Conservation (phyloP, 2,329 filamentous ascomycete species). For the Colletotrichum sp. region DNA sequence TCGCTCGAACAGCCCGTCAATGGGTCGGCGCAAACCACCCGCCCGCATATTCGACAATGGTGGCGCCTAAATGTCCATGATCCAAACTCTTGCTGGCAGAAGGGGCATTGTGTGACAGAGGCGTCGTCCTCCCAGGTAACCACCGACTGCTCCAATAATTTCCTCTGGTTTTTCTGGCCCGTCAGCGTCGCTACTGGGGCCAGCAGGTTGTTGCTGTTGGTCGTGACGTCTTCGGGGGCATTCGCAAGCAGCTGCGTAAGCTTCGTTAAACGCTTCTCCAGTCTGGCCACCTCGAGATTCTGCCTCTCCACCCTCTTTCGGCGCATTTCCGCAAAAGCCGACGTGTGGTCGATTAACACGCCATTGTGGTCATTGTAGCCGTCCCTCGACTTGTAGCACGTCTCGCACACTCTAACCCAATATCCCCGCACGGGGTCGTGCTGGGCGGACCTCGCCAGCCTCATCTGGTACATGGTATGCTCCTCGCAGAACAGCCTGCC, state of each 20-base stretch:
- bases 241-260: constrained; percentile 84
- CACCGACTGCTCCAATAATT: constrained; percentile 86
- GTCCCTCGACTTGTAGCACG: constrained; percentile 96
- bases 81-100: constrained; percentile 95
- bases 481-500: constrained; percentile 94
- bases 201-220: constrained; percentile 59
- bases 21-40: constrained; percentile 89
- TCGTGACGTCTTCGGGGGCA: constrained; percentile 69
- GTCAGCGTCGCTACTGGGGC: constrained; percentile 66
- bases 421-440: constrained; percentile 90
- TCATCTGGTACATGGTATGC: constrained; percentile 99
- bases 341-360: constrained; percentile 72
- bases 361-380: constrained; percentile 93
- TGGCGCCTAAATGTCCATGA: constrained; percentile 92
- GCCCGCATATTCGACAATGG: constrained; percentile 92
- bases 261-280: constrained; percentile 92
- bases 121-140: constrained; percentile 96
- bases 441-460: constrained; percentile 84
- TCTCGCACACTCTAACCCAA: constrained; percentile 97
- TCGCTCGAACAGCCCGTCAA: constrained; percentile 85
- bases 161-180: constrained; percentile 77
- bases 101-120: constrained; percentile 81
- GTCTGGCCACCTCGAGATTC: constrained; percentile 83
- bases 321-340: constrained; percentile 73
- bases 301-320: constrained; percentile 82